phyloP scores from a whole-genome alignment of 2,329 filamentous ascomycete species.

The Aspergillus aculeatinus region DNA sequence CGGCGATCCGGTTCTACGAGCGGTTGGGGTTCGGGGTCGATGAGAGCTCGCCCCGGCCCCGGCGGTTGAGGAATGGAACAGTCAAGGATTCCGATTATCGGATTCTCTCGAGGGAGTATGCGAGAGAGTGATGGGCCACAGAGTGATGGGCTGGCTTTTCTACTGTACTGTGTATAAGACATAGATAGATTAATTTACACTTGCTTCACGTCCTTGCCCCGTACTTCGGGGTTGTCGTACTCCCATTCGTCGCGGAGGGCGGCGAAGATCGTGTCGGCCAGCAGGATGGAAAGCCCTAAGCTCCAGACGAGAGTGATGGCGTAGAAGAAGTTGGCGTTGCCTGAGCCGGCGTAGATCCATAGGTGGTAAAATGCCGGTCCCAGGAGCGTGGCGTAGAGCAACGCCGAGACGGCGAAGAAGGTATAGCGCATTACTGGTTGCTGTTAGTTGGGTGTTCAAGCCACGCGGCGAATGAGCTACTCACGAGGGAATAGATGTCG shows the following conservation, averaged over 20 bases:
- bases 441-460: slow-evolving; percentile 26
- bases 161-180: neutral
- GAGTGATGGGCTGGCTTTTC: neutral
- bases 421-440: slow-evolving; percentile 80
- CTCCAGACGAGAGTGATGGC: slow-evolving; percentile 99
- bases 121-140: no score
- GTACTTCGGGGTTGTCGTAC: slow-evolving; percentile 83
- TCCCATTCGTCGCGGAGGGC: slow-evolving; percentile 92
- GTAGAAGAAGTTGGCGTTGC: slow-evolving; percentile 99
- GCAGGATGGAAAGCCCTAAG: slow-evolving; percentile 78
- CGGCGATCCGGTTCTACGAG: slow-evolving; percentile 52
- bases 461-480: slow-evolving; percentile 29
- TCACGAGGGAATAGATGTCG: slow-evolving; percentile 83
- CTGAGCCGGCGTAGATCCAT: slow-evolving; percentile 97
- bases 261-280: slow-evolving; percentile 86
- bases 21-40: slow-evolving; percentile 53
- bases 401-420: slow-evolving; percentile 77
- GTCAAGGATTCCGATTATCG: slow-evolving; percentile 52
- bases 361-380: slow-evolving; percentile 95
- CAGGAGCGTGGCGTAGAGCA: slow-evolving; percentile 84
- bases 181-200: slow-evolving; percentile 55
- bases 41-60: slow-evolving; percentile 52
- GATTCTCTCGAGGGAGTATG: slow-evolving; percentile 46
- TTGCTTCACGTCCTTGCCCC: slow-evolving; percentile 81
- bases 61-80: slow-evolving; percentile 50